phyloP scores from a whole-genome alignment of 2,329 filamentous ascomycete genomes.

The Cladosporium oxysporum region DNA sequence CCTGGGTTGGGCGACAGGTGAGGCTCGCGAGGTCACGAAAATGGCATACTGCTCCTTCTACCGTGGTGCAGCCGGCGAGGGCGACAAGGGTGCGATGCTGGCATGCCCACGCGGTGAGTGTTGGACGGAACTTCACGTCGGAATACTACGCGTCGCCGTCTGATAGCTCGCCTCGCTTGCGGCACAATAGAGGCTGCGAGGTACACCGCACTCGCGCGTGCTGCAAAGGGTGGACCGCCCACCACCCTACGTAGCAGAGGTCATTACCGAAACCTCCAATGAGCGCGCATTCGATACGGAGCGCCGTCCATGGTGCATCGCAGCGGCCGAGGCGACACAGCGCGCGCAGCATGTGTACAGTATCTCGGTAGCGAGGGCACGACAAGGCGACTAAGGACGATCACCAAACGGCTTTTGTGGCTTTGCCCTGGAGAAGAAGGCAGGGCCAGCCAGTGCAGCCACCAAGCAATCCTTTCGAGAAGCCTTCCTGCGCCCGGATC shows the following conservation, averaged over 20 bases:
- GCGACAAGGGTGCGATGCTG: constrained; percentile 2
- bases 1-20: neutral
- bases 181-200: neutral
- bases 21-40: constrained; percentile 1
- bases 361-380: constrained; percentile 17
- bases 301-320: neutral
- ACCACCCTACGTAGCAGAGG: neutral
- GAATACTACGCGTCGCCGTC: constrained; percentile 6
- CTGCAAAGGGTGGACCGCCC: neutral
- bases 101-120: constrained; percentile 2
- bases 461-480: constrained; percentile 3
- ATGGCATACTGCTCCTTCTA: neutral
- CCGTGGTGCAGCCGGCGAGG: constrained; percentile 8
- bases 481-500: constrained; percentile 4
- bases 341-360: neutral
- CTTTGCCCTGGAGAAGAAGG: constrained; percentile 1
- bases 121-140: constrained; percentile 3
- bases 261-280: constrained; percentile 12
- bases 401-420: constrained; percentile 16
- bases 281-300: neutral
- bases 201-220: constrained; percentile 10
- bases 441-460: neutral
- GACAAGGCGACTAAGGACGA: constrained; percentile 5
- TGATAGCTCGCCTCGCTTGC: constrained; percentile 11
- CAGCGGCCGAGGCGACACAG: neutral